Conservation (phyloP, 2,329 filamentous ascomycete genomes). For the Alternaria viburni region DNA sequence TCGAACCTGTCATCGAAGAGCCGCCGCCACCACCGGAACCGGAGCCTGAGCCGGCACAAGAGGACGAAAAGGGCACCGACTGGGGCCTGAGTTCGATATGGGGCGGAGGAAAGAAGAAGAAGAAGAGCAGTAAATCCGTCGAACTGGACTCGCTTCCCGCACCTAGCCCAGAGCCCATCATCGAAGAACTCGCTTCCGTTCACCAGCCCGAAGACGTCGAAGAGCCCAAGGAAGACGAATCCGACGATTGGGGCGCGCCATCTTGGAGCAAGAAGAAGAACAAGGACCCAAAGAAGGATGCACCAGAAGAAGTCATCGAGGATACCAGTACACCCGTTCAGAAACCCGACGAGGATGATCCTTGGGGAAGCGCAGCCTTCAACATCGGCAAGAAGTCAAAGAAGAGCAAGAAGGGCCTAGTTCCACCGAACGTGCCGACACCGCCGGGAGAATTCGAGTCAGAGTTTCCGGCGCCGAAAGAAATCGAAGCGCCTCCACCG, state of each 20-base stretch:
- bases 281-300: conserved; percentile 49
- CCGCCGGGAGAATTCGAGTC: conserved; percentile 53
- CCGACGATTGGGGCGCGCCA: conserved; percentile 65
- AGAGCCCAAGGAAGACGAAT: conserved; percentile 57
- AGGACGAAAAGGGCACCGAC: conserved; percentile 40
- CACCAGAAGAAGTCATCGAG: conserved; percentile 47
- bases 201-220: conserved; percentile 57
- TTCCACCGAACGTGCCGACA: conserved; percentile 56
- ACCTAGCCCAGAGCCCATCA: conserved; percentile 32
- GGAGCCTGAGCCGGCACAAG: conserved; percentile 35
- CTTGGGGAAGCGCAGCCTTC: conserved; percentile 46
- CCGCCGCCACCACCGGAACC: conserved; percentile 29
- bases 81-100: conserved; percentile 48
- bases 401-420: conserved; percentile 61
- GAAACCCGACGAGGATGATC: conserved; percentile 52
- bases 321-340: conserved; percentile 51
- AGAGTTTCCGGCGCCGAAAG: conserved; percentile 57
- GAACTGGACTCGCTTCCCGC: conserved; percentile 44
- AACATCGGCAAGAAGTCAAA: conserved; percentile 60
- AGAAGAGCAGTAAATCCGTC: conserved; percentile 48
- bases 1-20: conserved; percentile 34
- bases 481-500: conserved; percentile 53
- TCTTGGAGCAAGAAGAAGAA: conserved; percentile 59
- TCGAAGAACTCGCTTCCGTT: conserved; percentile 37
- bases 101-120: conserved; percentile 56